These are phyloP conservation scores for Bassia scoparia DNA, from an alignment of 148 eudicot species.

Conservation along the genomic window DNA sequence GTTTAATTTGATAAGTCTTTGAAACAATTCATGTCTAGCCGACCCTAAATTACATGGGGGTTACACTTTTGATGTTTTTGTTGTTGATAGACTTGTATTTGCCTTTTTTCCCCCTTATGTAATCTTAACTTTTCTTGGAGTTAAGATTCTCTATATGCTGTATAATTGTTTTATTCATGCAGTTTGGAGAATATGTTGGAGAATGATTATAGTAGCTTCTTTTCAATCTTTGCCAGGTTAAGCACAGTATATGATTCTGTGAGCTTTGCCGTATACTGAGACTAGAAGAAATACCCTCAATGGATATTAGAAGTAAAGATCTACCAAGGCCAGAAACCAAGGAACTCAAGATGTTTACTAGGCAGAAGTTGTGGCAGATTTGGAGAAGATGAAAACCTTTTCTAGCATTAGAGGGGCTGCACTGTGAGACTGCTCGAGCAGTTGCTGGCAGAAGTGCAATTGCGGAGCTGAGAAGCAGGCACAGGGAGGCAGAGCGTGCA, in stretches of 20 bases:
- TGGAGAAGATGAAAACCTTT: conserved; percentile 72
- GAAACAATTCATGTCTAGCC: too few species aligned
- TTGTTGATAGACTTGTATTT: too few species aligned
- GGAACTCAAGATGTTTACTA: conserved; percentile 41
- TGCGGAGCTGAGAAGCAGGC: conserved; percentile 81
- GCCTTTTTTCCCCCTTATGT: too few species aligned
- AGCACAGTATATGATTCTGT: conserved; percentile 64
- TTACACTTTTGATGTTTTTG: too few species aligned
- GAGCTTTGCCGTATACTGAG: conserved; percentile 25
- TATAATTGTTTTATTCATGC: too few species aligned
- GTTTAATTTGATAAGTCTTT: too few species aligned
- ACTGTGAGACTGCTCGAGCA: conserved; percentile 67
- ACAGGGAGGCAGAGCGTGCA: conserved; percentile 75
- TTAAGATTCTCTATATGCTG: too few species aligned
- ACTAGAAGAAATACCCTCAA: conserved; percentile 28
- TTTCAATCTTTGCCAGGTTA: conserved; percentile 46
- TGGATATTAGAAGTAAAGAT: conserved; percentile 38
- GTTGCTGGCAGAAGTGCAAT: conserved; percentile 95
- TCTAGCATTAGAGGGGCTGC: conserved; percentile 75
- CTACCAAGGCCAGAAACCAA: conserved; percentile 34
- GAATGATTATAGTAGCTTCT: background rate
- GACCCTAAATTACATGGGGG: too few species aligned
- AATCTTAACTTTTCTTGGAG: too few species aligned
- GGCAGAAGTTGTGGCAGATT: conserved; percentile 58
- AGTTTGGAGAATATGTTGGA: too few species aligned